Conservation (phyloP, 768 basidiomycete species). For the Tulasnella sp. region DNA sequence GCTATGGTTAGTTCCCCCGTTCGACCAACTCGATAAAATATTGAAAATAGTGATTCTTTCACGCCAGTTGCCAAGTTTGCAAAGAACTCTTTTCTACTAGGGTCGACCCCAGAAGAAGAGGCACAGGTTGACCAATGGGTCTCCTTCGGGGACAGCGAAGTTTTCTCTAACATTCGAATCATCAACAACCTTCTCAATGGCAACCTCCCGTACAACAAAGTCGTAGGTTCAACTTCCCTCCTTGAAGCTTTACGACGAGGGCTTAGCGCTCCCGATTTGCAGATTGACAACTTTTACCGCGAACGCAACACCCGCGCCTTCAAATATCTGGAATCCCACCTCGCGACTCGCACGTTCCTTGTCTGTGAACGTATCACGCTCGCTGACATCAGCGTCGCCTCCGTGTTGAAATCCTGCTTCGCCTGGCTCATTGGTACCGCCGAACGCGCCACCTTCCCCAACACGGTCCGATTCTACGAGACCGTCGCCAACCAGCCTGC, state of each 20-base stretch:
- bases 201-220: constrained; percentile 69
- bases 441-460: constrained; percentile 62
- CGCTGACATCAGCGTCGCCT: constrained; percentile 75
- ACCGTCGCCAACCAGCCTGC: constrained; percentile 82
- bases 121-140: constrained; percentile 85
- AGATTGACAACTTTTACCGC: constrained; percentile 56
- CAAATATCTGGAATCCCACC: constrained; percentile 65
- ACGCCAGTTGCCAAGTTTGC: constrained; percentile 65
- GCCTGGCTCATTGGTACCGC: constrained; percentile 58
- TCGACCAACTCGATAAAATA: too few species aligned
- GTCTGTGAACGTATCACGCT: constrained; percentile 92
- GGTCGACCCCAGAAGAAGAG: constrained; percentile 56
- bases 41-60: constrained; percentile 31
- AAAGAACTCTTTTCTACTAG: constrained; percentile 75
- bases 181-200: constrained; percentile 47
- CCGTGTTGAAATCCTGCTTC: constrained; percentile 53
- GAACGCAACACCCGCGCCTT: constrained; percentile 59
- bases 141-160: constrained; percentile 66
- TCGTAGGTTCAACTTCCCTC: constrained; percentile 45
- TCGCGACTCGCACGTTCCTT: constrained; percentile 78
- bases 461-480: constrained; percentile 78
- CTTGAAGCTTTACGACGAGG: constrained; percentile 31
- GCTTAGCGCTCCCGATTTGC: constrained; percentile 29
- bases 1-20: constrained; percentile 67
- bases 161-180: constrained; percentile 42